phyloP scores from a whole-genome alignment of 1,284 basidiomycete species.

The Moniliella sp. region DNA sequence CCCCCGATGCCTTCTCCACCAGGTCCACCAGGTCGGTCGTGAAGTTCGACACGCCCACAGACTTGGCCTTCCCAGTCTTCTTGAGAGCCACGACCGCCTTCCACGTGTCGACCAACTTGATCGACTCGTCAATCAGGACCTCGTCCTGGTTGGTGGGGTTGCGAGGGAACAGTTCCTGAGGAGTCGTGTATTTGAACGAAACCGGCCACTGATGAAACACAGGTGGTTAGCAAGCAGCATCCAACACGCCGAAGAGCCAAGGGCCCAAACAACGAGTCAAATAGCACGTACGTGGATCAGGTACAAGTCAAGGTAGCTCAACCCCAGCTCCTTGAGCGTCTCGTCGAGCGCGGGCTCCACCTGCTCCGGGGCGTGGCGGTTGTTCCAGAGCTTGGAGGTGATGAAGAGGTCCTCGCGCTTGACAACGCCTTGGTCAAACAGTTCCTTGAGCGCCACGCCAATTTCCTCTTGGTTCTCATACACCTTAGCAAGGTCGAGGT shows the following conservation, averaged over 20 bases:
- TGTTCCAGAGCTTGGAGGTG: conserved; percentile 45
- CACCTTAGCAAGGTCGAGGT: conserved; percentile 23
- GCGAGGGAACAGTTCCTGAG: conserved; percentile 39
- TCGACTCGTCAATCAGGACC: conserved; percentile 42
- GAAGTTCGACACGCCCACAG: conserved; percentile 48
- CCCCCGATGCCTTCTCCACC: conserved; percentile 52
- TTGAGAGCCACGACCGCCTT: conserved; percentile 49
- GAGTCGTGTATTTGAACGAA: conserved; percentile 11
- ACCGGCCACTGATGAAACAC: no score
- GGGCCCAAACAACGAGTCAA: no score
- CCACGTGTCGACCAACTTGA: conserved; percentile 56
- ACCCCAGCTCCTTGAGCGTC: conserved; percentile 33
- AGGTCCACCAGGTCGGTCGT: conserved; percentile 46
- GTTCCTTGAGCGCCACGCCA: conserved; percentile 37
- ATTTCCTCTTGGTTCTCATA: conserved; percentile 33
- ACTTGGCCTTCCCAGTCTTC: conserved; percentile 32
- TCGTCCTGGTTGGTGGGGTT: conserved; percentile 39
- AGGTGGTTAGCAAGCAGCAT: no score
- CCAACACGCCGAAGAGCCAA: no score
- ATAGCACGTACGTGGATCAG: no score
- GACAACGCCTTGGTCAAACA: conserved; percentile 30
- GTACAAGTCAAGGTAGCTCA: conserved; percentile 37
- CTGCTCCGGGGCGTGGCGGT: conserved; percentile 38
- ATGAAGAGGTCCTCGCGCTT: conserved; percentile 38
- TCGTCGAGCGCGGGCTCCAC: conserved; percentile 34